These are phyloP conservation scores for Citrus mangshanensis DNA, from an alignment of 345 rosid genomes.

Conservation along the genomic window DNA sequence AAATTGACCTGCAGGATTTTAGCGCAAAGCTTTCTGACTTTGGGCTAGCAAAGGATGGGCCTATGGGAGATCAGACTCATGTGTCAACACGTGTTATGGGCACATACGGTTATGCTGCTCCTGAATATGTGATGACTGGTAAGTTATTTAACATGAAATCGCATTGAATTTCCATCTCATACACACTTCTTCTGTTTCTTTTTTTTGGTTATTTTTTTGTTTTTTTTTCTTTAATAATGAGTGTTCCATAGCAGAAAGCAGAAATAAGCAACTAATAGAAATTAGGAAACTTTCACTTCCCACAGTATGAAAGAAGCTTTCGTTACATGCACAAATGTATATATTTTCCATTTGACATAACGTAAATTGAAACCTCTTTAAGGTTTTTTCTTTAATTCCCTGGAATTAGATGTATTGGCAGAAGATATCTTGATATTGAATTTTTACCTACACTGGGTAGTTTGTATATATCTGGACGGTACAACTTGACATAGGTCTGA, in stretches of 20 bases:
- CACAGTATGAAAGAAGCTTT: neutral
- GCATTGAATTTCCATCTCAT: neutral
- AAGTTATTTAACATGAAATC: constrained; percentile 17
- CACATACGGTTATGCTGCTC: constrained; percentile 97
- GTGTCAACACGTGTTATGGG: constrained; percentile 99
- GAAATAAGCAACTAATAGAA: neutral
- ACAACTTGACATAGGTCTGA: neutral
- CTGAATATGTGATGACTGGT: constrained; percentile 97
- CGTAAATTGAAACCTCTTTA: neutral
- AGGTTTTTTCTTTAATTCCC: neutral
- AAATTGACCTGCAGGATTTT: constrained; percentile 56
- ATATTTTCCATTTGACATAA: neutral
- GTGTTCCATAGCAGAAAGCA: neutral
- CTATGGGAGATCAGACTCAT: constrained; percentile 98
- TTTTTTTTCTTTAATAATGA: constrained; percentile 1
- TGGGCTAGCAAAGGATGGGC: constrained; percentile 98
- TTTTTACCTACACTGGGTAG: neutral
- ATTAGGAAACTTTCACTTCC: neutral
- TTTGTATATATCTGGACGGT: neutral
- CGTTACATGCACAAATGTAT: neutral
- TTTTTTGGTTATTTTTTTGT: neutral
- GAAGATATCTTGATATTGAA: neutral
- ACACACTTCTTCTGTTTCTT: neutral
- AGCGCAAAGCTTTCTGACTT: constrained; percentile 94
- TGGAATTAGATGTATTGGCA: neutral